Conservation (phyloP, 257 asterid genomes). For the Echites panduratus region DNA sequence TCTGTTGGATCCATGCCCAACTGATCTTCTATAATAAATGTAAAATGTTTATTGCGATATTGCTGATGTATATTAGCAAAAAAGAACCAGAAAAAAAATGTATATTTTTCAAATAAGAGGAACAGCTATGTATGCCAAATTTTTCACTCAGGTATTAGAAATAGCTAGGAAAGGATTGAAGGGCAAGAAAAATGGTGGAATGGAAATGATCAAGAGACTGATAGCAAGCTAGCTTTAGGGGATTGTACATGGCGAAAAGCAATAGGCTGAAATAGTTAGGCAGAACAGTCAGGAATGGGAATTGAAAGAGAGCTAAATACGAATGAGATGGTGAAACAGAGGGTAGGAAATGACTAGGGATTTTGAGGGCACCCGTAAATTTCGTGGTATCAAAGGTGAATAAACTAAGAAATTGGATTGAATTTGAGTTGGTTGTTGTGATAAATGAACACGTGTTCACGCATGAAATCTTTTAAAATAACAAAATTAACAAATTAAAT, state of each 20-base stretch:
- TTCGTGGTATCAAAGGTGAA: not conserved
- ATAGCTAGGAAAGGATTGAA: not conserved
- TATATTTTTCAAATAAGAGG: too few relatives aligned
- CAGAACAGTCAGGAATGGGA: not conserved
- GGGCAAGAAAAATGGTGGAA: not conserved
- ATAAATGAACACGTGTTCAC: too few relatives aligned
- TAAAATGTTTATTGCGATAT: too few relatives aligned
- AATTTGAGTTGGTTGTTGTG: too few relatives aligned
- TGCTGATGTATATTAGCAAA: too few relatives aligned
- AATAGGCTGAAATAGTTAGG: not conserved
- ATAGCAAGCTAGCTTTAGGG: not conserved
- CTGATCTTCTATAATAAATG: too few relatives aligned
- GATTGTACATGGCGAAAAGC: not conserved
- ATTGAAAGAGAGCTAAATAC: not conserved
- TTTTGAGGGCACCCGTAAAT: conserved; percentile 19
- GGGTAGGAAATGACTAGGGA: not conserved
- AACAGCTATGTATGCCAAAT: not conserved
- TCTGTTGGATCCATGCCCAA: conserved; percentile 27
- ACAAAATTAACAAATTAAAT: too few relatives aligned
- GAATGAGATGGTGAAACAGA: not conserved
- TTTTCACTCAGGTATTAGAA: not conserved
- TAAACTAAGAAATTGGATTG: too few relatives aligned
- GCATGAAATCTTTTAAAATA: too few relatives aligned
- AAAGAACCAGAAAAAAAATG: too few relatives aligned
- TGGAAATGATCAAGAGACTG: not conserved